Conservation (phyloP, 1,139 yeast genomes). For the Diutina siamensis region DNA sequence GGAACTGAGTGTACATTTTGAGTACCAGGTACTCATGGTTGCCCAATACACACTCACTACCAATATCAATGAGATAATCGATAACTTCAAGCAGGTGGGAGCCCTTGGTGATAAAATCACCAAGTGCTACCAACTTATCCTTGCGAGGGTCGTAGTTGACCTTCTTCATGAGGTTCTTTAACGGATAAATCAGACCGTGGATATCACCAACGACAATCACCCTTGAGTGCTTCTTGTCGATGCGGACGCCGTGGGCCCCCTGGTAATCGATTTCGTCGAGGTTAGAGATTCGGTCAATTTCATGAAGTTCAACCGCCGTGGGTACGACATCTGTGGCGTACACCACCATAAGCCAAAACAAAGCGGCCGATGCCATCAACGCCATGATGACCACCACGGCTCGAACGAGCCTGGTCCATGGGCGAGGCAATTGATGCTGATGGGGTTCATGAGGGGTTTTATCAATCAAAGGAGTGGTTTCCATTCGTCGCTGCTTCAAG, state of each 20-base stretch:
- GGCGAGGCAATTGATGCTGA: no score
- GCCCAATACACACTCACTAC: conserved; percentile 69
- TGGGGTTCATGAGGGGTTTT: no score
- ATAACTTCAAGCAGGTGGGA: conserved; percentile 61
- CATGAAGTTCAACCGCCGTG: neutral
- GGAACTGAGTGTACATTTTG: conserved; percentile 48
- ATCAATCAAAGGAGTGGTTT: neutral
- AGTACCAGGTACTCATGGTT: conserved; percentile 73
- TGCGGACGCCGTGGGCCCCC: neutral
- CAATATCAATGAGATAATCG: conserved; percentile 49
- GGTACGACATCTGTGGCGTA: neutral
- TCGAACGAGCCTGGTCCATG: no score
- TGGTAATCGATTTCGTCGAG: neutral
- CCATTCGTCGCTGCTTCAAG: no score
- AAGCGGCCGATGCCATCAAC: neutral
- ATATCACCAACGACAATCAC: conserved; percentile 74
- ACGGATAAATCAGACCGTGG: conserved; percentile 62
- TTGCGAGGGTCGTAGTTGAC: conserved; percentile 28
- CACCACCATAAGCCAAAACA: neutral
- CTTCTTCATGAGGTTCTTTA: conserved; percentile 38
- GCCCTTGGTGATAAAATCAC: conserved; percentile 84
- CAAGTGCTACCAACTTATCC: conserved; percentile 62
- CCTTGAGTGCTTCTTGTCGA: conserved; percentile 17
- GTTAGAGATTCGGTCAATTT: neutral
- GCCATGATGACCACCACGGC: no score